Evolutionary conservation across 306 rosid genomes (phyloP), one percentile per base, ranked within the genome.

Genomic region (Begonia fuchsioides): DNA sequence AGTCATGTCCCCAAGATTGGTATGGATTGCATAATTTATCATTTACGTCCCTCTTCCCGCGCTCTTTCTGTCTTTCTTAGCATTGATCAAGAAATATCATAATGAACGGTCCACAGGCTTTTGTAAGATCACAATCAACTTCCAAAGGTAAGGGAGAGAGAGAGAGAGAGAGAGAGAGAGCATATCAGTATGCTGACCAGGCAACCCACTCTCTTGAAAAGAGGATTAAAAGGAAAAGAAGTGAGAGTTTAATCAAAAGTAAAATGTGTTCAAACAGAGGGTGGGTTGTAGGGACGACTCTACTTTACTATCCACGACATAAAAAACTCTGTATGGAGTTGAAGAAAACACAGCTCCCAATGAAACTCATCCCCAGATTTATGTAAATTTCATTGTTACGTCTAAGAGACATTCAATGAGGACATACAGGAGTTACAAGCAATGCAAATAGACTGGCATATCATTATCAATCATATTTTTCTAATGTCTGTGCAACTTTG

Each of bases 281-380:
- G 59, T 50, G 20, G 50, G 39, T 55, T 55, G 59, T 43, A 55
- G 26, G 51, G 59, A 26, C 50, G 26, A 44, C 59, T 55, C 59
- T 38, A 55, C 59, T 55, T 55, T 44, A 55, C 50, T 50, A 12
- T 55, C 50, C 40, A 6, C 51, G 43, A 13, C 50, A 43, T 44
- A 55, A 55, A n/a, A 19, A 26, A 26, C 35, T 26, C 8, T 55
- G n/a, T 20, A 43, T 54, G 32, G 43, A 54, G 15, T 54, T 54
- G 59, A 54, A n/a, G n/a, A n/a, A 26, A 26, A 26, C 35, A 26
- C 35, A 26, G 35, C 35, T 26, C 35, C 35, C 35, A 26, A 26
- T 44, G 44, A 50, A 55, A 44, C 59, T 43, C 50, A 44, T 47
- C 35, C 35, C 35, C 35, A 26, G 7, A 26, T 26, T 20, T 20